Conservation (phyloP, 2,329 filamentous ascomycete genomes). For the Fusarium irregulare region DNA sequence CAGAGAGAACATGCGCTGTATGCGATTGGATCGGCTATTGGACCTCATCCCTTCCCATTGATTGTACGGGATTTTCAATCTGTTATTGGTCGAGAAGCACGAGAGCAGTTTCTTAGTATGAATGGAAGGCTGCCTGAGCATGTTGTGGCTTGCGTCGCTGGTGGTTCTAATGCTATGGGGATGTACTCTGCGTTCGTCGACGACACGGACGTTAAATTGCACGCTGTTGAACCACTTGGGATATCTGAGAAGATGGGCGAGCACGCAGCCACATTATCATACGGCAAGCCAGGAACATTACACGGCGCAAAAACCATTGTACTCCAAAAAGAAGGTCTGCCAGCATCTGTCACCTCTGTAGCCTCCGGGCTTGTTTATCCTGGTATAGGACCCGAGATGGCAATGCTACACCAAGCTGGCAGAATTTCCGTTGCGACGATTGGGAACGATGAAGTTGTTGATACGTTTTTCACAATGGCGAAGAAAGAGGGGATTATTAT, state of each 20-base stretch:
- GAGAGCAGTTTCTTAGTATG: conserved; percentile 1
- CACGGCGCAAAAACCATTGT: conserved; percentile 19
- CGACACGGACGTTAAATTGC: background rate
- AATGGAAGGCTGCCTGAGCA: background rate
- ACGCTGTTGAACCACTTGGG: background rate
- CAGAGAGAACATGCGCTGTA: conserved; percentile 1
- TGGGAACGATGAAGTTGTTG: background rate
- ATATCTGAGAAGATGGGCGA: background rate
- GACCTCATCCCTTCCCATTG: conserved; percentile 9
- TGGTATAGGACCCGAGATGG: background rate
- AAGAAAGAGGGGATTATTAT: conserved; percentile 11
- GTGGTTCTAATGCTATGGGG: conserved; percentile 7
- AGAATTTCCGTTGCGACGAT: background rate
- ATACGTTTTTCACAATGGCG: background rate
- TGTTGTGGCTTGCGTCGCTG: conserved; percentile 14
- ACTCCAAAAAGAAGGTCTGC: background rate
- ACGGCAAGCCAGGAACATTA: background rate
- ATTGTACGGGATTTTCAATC: conserved; percentile 22
- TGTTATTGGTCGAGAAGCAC: conserved; percentile 5
- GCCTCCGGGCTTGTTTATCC: conserved; percentile 11
- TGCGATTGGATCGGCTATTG: conserved; percentile 9
- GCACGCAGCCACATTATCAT: conserved; percentile 13
- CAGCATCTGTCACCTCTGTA: conserved; percentile 3
- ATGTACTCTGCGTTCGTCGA: conserved; percentile 16
- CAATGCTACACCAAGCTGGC: conserved; percentile 6